These are phyloP conservation scores for Elasticomyces elasticus DNA, from an alignment of 495 filamentous ascomycete species.

Conservation along the genomic window DNA sequence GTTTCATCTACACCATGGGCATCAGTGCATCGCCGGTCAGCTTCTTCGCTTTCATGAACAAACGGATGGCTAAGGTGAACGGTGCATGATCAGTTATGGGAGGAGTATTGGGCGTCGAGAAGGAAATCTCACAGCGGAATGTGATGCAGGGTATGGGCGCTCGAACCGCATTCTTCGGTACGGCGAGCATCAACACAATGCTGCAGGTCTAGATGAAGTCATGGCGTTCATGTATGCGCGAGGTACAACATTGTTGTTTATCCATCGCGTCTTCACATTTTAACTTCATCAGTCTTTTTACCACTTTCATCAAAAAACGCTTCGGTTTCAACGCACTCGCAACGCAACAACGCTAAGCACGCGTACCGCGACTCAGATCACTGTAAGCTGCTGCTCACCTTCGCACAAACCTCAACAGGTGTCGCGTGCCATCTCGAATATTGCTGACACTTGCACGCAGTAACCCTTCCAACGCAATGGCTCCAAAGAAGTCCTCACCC, in stretches of 20 bases:
- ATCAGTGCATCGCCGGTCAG: constrained; percentile 91
- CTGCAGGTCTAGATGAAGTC: constrained; percentile 3
- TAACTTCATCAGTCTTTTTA: background rate
- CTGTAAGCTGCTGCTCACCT: too few relatives aligned
- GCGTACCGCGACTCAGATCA: too few relatives aligned
- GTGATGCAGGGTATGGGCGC: background rate
- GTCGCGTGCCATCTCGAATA: too few relatives aligned
- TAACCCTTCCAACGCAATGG: too few relatives aligned
- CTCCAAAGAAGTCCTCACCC: too few relatives aligned
- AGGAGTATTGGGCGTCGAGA: background rate
- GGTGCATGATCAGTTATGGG: background rate
- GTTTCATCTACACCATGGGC: constrained; percentile 92
- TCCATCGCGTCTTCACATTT: background rate
- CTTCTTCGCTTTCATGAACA: constrained; percentile 76
- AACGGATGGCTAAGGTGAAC: constrained; percentile 27
- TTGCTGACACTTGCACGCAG: too few relatives aligned
- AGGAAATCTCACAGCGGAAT: constrained; percentile 1
- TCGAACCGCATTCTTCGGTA: constrained; percentile 4
- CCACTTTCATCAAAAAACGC: too few relatives aligned
- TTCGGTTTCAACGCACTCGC: too few relatives aligned
- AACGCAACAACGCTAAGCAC: too few relatives aligned
- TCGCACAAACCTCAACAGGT: too few relatives aligned
- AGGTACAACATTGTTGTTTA: background rate
- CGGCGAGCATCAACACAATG: constrained; percentile 2
- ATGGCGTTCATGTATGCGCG: background rate